phyloP scores from a whole-genome alignment of 345 rosid genomes.

The Populus euphratica region DNA sequence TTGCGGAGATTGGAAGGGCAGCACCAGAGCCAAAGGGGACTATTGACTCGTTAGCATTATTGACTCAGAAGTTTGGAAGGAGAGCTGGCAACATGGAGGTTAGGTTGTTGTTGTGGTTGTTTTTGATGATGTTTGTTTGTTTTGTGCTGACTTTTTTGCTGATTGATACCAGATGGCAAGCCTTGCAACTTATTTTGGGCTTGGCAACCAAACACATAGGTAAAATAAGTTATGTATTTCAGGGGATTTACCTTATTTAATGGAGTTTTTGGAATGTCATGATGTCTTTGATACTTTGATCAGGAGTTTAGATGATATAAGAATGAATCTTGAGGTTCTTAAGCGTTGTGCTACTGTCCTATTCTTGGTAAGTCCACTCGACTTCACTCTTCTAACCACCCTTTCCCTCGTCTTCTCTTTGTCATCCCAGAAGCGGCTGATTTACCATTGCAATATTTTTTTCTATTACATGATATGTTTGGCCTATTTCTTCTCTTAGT shows the following conservation, averaged over 20 bases:
- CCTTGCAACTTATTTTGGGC: slow-evolving; percentile 76
- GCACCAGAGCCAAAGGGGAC: slow-evolving; percentile 76
- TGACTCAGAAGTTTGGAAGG: slow-evolving; percentile 76
- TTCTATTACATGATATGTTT: no score
- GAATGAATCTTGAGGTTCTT: slow-evolving; percentile 90
- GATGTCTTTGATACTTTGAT: slow-evolving; percentile 12
- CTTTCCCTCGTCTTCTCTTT: no score
- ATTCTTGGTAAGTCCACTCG: slow-evolving; percentile 59
- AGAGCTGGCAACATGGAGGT: slow-evolving; percentile 96
- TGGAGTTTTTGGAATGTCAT: neutral
- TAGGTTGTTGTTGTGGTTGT: neutral
- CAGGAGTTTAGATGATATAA: slow-evolving; percentile 96
- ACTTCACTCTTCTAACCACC: no score
- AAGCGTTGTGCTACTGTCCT: slow-evolving; percentile 89
- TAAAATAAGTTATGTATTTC: slow-evolving; percentile 4
- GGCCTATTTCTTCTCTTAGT: no score
- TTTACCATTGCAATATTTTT: no score
- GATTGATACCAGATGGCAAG: slow-evolving; percentile 61
- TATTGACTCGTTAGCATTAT: slow-evolving; percentile 67
- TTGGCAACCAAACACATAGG: slow-evolving; percentile 88
- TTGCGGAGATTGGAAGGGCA: slow-evolving; percentile 54
- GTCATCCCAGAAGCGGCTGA: no score
- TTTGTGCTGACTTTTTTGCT: neutral
- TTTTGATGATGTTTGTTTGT: neutral
- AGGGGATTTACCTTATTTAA: no score